Conservation (phyloP, 2,329 filamentous ascomycete species). For the Biscogniauxia sp. region DNA sequence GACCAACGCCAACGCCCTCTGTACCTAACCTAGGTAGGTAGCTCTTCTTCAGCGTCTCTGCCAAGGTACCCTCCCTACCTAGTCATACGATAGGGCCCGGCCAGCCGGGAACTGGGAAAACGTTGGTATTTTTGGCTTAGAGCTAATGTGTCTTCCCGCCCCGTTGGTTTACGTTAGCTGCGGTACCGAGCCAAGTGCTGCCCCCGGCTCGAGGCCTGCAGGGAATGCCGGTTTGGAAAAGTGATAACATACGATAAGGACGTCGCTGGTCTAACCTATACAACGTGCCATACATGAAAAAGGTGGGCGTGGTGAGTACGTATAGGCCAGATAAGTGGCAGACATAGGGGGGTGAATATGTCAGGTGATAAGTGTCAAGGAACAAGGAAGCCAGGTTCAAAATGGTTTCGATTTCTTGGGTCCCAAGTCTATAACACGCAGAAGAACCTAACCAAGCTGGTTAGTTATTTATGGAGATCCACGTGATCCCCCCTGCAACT, state of each 20-base stretch:
- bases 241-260: background rate
- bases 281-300: background rate
- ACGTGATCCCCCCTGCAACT: background rate
- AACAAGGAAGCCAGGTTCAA: background rate
- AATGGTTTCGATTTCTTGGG: background rate
- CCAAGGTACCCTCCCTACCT: background rate
- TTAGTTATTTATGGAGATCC: background rate
- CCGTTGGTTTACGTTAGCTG: background rate
- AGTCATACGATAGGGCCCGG: background rate
- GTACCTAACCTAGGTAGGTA: too few relatives aligned
- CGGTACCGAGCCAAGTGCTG: background rate
- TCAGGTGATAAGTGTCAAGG: background rate
- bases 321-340: background rate
- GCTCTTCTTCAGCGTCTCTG: background rate
- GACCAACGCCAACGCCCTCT: too few relatives aligned
- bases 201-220: background rate
- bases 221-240: background rate
- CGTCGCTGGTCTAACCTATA: background rate
- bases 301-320: background rate
- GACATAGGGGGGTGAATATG: background rate
- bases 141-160: background rate
- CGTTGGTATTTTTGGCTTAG: background rate
- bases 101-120: background rate
- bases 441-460: background rate
- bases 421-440: background rate